Evolutionary conservation across 108 stramenopile species (phyloP).

Genomic region (Fragilaria radians): DNA sequence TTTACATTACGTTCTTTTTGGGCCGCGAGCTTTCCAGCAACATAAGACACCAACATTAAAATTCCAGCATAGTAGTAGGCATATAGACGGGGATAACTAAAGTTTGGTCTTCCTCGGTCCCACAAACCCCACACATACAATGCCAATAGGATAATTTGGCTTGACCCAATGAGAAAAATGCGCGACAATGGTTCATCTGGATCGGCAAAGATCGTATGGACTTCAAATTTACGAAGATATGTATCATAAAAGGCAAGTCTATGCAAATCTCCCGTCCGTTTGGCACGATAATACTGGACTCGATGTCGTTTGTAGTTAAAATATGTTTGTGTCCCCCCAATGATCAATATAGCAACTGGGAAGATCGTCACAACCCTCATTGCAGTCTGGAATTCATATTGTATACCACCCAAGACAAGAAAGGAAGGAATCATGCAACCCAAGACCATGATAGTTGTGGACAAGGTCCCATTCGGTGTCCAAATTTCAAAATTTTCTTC

Average conservation of each 20-base stretch:
- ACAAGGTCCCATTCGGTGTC: not conserved
- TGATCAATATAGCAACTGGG: not conserved
- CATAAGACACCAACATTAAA: not conserved
- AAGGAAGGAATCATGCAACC: conserved; percentile 1
- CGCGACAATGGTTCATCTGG: not conserved
- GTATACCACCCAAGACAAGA: conserved; percentile 1
- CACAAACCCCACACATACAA: conserved; percentile 1
- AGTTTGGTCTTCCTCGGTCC: not conserved
- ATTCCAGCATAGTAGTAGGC: not conserved
- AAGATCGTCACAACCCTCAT: not conserved
- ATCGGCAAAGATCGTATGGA: not conserved
- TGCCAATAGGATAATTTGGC: not conserved
- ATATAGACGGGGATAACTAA: not conserved
- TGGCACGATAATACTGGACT: not conserved
- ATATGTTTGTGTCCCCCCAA: not conserved
- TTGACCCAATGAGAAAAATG: not conserved
- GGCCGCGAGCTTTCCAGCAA: not conserved
- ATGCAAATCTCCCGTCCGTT: not conserved
- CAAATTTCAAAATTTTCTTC: not conserved
- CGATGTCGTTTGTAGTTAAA: not conserved
- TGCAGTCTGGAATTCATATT: not conserved
- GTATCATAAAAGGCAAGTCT: not conserved
- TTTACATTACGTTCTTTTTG: not conserved
- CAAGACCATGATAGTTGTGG: not conserved
- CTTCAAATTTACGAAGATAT: not conserved